Conservation (phyloP, 2,329 filamentous ascomycete species). For the Xylariaceae sp. region DNA sequence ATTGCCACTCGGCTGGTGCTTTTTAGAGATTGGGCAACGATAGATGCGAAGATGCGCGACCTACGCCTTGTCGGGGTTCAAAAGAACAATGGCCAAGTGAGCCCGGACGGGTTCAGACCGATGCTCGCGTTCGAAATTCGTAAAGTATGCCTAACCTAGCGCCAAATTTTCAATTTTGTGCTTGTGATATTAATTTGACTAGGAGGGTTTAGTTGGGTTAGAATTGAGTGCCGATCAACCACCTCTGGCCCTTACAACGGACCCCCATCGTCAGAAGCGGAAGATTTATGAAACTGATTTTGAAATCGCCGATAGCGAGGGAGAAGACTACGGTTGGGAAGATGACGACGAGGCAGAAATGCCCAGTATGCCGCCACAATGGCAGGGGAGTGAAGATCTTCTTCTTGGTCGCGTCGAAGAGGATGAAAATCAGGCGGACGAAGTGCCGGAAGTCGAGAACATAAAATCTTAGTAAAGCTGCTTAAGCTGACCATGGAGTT, state of each 20-base stretch:
- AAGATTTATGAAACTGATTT: constrained; percentile 66
- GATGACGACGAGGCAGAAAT: constrained; percentile 68
- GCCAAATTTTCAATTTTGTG: constrained; percentile 16
- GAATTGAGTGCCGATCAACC: constrained; percentile 49
- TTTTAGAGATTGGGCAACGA: constrained; percentile 76
- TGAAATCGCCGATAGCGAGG: constrained; percentile 67
- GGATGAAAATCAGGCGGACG: constrained; percentile 46
- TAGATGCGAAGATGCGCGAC: constrained; percentile 52
- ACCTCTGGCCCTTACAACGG: constrained; percentile 42
- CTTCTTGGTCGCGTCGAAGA: constrained; percentile 56
- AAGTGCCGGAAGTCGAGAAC: constrained; percentile 31
- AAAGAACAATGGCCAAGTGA: constrained; percentile 64
- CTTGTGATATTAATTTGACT: constrained; percentile 25
- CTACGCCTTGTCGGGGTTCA: constrained; percentile 68
- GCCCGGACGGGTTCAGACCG: constrained; percentile 47
- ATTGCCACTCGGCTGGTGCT: constrained; percentile 76
- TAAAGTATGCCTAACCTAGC: constrained; percentile 44
- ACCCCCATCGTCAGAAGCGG: constrained; percentile 60
- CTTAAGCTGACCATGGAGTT: too few species aligned
- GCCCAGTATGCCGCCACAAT: constrained; percentile 66
- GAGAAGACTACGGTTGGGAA: constrained; percentile 75
- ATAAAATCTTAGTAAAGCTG: too few species aligned
- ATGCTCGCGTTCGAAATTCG: constrained; percentile 57
- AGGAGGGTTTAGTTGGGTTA: constrained; percentile 51
- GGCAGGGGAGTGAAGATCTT: constrained; percentile 71